Percentiles rank a stretch among this genome's conserved stretches.
phyloP scores from a whole-genome alignment of 2,329 filamentous ascomycete species.

The Fusarium euwallaceae region DNA sequence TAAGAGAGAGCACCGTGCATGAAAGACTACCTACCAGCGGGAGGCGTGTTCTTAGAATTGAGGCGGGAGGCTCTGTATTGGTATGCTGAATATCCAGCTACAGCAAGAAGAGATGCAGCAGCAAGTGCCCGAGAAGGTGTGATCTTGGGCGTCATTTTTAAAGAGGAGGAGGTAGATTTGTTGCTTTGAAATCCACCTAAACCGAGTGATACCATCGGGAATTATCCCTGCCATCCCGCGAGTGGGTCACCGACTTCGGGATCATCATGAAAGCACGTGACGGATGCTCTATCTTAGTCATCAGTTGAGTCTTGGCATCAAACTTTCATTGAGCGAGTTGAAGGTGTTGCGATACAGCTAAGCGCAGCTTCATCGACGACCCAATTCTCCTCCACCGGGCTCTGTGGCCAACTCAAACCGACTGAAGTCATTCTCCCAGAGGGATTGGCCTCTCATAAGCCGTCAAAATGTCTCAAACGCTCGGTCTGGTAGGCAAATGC shows the following conservation, averaged over 20 bases:
- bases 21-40: slow-evolving; percentile 40
- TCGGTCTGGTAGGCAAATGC: slow-evolving; percentile 73
- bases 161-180: slow-evolving; percentile 27
- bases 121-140: slow-evolving; percentile 46
- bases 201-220: slow-evolving; percentile 43
- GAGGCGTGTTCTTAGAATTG: slow-evolving; percentile 37
- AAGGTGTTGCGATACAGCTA: slow-evolving; percentile 38
- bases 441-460: slow-evolving; percentile 35
- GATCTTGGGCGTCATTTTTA: slow-evolving; percentile 46
- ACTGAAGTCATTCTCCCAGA: slow-evolving; percentile 27
- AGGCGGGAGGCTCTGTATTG: slow-evolving; percentile 42
- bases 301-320: slow-evolving; percentile 43
- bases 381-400: slow-evolving; percentile 18
- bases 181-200: slow-evolving; percentile 52
- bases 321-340: slow-evolving; percentile 45
- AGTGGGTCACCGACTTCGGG: slow-evolving; percentile 43
- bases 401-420: slow-evolving; percentile 22
- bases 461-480: slow-evolving; percentile 79
- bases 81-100: slow-evolving; percentile 49
- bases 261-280: slow-evolving; percentile 39
- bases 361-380: slow-evolving; percentile 37
- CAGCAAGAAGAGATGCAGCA: slow-evolving; percentile 46
- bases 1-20: slow-evolving; percentile 39
- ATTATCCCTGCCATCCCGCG: slow-evolving; percentile 26
- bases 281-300: slow-evolving; percentile 39